Percentiles rank a stretch among this genome's conserved stretches.
phyloP scores from a whole-genome alignment of 805 yeast species.

The Nematodospora valgi region DNA sequence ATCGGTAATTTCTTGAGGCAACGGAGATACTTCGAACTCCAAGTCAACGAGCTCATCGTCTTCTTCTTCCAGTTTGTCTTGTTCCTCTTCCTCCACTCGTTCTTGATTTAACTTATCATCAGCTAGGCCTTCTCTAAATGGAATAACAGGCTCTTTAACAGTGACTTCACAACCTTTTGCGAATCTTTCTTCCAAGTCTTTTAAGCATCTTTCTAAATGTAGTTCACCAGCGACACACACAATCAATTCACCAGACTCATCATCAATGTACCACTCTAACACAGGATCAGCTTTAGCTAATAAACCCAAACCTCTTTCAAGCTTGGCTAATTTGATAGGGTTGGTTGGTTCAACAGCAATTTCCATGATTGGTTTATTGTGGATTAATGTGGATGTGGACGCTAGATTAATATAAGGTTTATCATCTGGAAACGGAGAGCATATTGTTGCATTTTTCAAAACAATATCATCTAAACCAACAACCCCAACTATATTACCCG shows the following conservation, averaged over 20 bases:
- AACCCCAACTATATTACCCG: slow-evolving; percentile 93
- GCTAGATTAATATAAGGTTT: slow-evolving; percentile 69
- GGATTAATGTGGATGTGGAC: slow-evolving; percentile 43
- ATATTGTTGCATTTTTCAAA: slow-evolving; percentile 81
- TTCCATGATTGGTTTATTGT: slow-evolving; percentile 85
- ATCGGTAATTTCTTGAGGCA: slow-evolving; percentile 48
- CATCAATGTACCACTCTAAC: slow-evolving; percentile 76
- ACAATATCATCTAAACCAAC: slow-evolving; percentile 84
- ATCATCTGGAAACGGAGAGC: slow-evolving; percentile 44
- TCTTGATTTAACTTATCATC: slow-evolving; percentile 45
- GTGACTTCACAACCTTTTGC: slow-evolving; percentile 82
- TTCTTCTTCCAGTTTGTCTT: slow-evolving; percentile 38
- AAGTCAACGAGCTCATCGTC: slow-evolving; percentile 32
- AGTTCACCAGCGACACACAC: slow-evolving; percentile 95
- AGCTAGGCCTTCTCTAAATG: slow-evolving; percentile 82
- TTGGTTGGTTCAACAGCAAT: slow-evolving; percentile 95
- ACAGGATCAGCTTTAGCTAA: slow-evolving; percentile 92
- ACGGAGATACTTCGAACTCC: slow-evolving; percentile 55
- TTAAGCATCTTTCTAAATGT: slow-evolving; percentile 90
- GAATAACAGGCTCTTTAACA: slow-evolving; percentile 89
- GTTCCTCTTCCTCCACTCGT: slow-evolving; percentile 12
- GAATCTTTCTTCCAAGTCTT: slow-evolving; percentile 85
- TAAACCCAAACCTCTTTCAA: slow-evolving; percentile 75
- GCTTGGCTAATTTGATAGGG: slow-evolving; percentile 70
- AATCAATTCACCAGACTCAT: slow-evolving; percentile 88